phyloP scores from a whole-genome alignment of 163 green algal species.

The Chlorella variabilis region DNA sequence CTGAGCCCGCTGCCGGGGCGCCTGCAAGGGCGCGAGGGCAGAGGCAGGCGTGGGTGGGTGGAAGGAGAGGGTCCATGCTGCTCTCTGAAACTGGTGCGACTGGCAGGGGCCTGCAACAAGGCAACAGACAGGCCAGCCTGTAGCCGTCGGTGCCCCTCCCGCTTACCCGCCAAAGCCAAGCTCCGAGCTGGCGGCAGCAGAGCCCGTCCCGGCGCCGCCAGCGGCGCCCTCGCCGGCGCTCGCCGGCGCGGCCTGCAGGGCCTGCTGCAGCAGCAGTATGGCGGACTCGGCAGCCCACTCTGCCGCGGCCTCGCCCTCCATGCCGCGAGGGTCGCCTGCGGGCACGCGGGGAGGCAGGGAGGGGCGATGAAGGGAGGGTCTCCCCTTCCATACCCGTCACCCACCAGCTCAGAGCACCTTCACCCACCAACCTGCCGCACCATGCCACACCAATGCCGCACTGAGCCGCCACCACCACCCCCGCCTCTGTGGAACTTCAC shows the following conservation, averaged over 20 bases:
- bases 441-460: not conserved
- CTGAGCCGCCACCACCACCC: not conserved
- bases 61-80: too few relatives aligned
- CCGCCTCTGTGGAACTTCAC: too few relatives aligned
- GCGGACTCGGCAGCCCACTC: not conserved
- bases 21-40: too few relatives aligned
- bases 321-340: slow-evolving; percentile 23
- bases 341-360: not conserved
- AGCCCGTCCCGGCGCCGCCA: not conserved
- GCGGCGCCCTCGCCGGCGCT: not conserved
- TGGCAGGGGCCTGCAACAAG: too few relatives aligned
- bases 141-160: too few relatives aligned
- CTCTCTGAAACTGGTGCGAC: too few relatives aligned
- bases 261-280: not conserved
- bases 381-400: not conserved
- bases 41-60: too few relatives aligned
- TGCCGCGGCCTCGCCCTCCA: not conserved
- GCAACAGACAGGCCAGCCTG: too few relatives aligned
- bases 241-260: not conserved
- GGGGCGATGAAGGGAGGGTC: too few relatives aligned
- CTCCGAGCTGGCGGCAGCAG: not conserved
- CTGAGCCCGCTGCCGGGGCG: not conserved
- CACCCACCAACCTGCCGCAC: not conserved
- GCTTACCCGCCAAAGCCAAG: too few relatives aligned
- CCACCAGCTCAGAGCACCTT: not conserved